A percentile compares a stretch with the other conserved stretches of the same genome.
phyloP scores from a whole-genome alignment of 1,139 yeast species.

The Geotrichum reessii region DNA sequence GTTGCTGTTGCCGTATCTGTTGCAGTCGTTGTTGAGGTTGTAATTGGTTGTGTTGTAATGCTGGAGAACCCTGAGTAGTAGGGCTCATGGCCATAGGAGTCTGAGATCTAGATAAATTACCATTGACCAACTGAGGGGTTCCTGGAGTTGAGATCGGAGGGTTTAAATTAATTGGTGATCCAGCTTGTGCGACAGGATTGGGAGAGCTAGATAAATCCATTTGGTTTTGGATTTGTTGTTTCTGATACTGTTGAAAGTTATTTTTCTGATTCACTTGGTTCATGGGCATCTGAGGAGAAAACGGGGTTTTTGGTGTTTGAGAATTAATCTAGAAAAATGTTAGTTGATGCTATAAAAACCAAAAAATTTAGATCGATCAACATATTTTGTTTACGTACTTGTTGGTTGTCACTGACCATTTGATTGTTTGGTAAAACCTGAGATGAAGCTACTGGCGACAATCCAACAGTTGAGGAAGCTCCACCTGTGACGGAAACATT shows the following conservation, averaged over 20 bases:
- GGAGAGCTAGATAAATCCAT: neutral
- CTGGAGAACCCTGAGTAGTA: neutral
- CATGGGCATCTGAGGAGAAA: neutral
- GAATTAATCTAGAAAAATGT: neutral
- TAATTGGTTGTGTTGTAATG: neutral
- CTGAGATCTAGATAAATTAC: neutral
- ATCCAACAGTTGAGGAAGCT: neutral
- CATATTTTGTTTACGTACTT: neutral
- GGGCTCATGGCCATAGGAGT: neutral
- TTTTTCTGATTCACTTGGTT: neutral
- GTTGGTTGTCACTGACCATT: neutral
- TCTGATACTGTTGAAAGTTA: neutral
- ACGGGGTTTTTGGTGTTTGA: neutral
- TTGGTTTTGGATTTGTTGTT: slow-evolving; percentile 7
- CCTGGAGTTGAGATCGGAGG: neutral
- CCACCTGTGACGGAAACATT: neutral
- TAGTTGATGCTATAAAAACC: neutral
- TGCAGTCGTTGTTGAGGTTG: slow-evolving; percentile 4
- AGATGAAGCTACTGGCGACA: neutral
- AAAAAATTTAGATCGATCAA: neutral
- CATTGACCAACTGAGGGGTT: neutral
- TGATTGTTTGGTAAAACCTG: neutral
- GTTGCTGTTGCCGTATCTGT: slow-evolving; percentile 11
- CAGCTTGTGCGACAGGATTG: slow-evolving; percentile 14
- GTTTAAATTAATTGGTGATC: slow-evolving; percentile 2